These are phyloP conservation scores for Flaveria sonorensis DNA, from an alignment of 129 eudicot species.

Conservation along the genomic window DNA sequence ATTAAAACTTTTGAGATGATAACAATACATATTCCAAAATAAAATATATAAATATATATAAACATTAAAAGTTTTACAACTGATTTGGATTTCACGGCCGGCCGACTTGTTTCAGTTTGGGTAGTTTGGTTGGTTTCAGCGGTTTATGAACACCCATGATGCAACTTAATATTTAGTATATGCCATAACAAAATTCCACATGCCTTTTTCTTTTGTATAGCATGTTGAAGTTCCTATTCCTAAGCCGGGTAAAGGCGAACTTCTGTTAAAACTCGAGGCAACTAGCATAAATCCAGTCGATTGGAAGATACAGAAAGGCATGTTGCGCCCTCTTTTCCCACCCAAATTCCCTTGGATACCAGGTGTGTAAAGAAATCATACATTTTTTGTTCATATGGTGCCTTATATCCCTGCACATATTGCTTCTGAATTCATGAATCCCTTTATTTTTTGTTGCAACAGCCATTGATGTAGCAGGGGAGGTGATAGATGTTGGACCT, in stretches of 20 bases:
- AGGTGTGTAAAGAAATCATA: constrained; percentile 35
- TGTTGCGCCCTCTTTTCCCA: constrained; percentile 67
- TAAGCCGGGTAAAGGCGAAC: constrained; percentile 51
- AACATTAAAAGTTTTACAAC: background rate
- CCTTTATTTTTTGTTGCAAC: constrained; percentile 10
- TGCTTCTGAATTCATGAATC: constrained; percentile 3
- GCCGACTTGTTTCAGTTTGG: too few relatives aligned
- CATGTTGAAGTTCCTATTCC: constrained; percentile 67
- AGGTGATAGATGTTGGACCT: constrained; percentile 63
- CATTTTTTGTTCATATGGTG: background rate
- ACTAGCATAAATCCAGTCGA: constrained; percentile 60
- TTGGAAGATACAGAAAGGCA: constrained; percentile 73
- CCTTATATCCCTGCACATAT: background rate
- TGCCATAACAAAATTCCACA: background rate
- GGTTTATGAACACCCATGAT: background rate
- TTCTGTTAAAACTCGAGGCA: constrained; percentile 59
- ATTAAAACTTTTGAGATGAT: background rate
- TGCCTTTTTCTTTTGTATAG: constrained; percentile 37
- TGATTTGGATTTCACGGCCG: too few relatives aligned
- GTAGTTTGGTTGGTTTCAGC: background rate
- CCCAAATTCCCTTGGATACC: constrained; percentile 70
- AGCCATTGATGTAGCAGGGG: constrained; percentile 84
- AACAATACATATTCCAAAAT: background rate
- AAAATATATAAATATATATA: background rate
- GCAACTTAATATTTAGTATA: background rate